Percentiles rank a stretch among this genome's conserved stretches.
Evolutionary conservation across 768 basidiomycete species (phyloP).

Genomic region (Tulasnella sp.): DNA sequence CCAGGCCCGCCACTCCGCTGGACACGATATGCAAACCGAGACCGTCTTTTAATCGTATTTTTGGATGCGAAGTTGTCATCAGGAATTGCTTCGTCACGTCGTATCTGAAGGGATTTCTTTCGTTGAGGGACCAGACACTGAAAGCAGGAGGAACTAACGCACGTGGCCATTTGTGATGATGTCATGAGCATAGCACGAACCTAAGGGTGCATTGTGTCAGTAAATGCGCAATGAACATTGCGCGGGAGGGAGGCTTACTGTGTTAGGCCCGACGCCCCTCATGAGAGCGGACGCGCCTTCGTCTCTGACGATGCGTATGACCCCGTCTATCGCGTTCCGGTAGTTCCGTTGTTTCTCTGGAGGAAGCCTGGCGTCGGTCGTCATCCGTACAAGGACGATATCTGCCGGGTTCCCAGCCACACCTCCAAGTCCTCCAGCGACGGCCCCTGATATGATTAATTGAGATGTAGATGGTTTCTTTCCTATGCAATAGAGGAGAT

Average conservation of each 20-base stretch:
- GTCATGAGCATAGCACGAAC: conserved; percentile 18
- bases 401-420: conserved; percentile 19
- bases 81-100: conserved; percentile 13
- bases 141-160: background rate
- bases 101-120: no score
- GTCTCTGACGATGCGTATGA: conserved; percentile 17
- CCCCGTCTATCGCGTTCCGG: conserved; percentile 16
- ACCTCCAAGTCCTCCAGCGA: conserved; percentile 18
- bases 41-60: conserved; percentile 15
- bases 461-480: conserved; percentile 15
- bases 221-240: background rate
- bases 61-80: conserved; percentile 4
- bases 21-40: conserved; percentile 14
- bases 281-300: conserved; percentile 15
- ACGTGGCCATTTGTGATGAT: conserved; percentile 18
- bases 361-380: conserved; percentile 14
- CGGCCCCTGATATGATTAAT: conserved; percentile 14
- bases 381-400: conserved; percentile 19
- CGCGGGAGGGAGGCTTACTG: background rate
- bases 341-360: conserved; percentile 15
- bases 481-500: background rate
- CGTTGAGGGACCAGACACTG: no score
- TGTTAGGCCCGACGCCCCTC: conserved; percentile 14
- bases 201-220: background rate
- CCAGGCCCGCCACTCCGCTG: conserved; percentile 12